Percentiles rank a stretch among this genome's conserved stretches.
phyloP scores from a whole-genome alignment of 176 grass and related monocot species.

The Oryza brachyantha region DNA sequence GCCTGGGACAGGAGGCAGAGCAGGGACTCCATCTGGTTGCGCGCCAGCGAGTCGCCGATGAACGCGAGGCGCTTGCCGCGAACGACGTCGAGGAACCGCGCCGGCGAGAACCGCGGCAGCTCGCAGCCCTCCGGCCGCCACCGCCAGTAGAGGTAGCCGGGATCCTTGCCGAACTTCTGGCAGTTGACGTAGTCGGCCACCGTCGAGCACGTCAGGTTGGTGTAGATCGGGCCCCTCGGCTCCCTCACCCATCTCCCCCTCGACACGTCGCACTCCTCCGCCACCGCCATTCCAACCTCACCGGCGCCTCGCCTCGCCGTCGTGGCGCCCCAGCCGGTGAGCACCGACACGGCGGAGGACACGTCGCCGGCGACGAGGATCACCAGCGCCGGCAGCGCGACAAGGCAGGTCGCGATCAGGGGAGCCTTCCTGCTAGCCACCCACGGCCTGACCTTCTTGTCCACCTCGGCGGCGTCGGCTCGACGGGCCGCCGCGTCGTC shows the following conservation, averaged over 20 bases:
- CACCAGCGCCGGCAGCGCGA: background rate
- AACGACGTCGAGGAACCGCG: conserved; percentile 44
- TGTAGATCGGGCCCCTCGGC: conserved; percentile 35
- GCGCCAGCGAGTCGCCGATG: conserved; percentile 71
- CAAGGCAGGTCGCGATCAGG: background rate
- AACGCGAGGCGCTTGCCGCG: conserved; percentile 50
- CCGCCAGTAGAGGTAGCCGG: conserved; percentile 53
- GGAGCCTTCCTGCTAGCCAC: background rate
- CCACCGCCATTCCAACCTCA: background rate
- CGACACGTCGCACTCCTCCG: conserved; percentile 42
- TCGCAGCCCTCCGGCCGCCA: conserved; percentile 63
- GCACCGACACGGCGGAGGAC: background rate
- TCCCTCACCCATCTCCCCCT: conserved; percentile 70
- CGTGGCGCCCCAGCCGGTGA: background rate
- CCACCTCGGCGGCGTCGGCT: background rate
- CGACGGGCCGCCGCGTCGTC: no score
- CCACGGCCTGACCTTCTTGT: background rate
- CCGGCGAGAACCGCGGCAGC: conserved; percentile 48
- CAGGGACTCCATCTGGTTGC: conserved; percentile 83
- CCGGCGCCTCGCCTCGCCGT: no score
- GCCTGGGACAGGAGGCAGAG: conserved; percentile 68
- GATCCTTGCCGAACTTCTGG: conserved; percentile 68
- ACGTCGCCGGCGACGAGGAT: background rate
- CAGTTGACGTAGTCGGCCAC: conserved; percentile 66
- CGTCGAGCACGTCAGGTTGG: conserved; percentile 51